Percentiles rank a stretch among this genome's conserved stretches.
These are phyloP conservation scores for Combretum micranthum DNA, from an alignment of 345 rosid genomes.

Conservation along the genomic window DNA sequence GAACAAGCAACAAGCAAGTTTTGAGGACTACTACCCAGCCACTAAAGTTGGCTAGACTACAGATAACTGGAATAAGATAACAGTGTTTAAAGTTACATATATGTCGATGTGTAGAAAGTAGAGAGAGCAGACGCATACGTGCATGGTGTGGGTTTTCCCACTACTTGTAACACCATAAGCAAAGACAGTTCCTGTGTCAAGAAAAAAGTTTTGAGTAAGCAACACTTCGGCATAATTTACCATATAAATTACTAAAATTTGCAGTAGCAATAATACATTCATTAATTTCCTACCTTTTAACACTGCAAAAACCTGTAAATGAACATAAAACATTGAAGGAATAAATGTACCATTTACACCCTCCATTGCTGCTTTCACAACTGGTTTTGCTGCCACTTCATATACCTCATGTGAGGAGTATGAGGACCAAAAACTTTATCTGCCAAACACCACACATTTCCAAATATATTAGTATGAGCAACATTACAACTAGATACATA, in stretches of 20 bases:
- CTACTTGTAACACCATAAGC: slow-evolving; percentile 99
- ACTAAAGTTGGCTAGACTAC: too few species aligned
- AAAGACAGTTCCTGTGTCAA: slow-evolving; percentile 83
- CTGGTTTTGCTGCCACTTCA: slow-evolving; percentile 93
- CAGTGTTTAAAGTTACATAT: too few species aligned
- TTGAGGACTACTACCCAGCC: too few species aligned
- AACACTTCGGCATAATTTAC: neutral
- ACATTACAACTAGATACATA: neutral
- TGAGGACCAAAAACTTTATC: slow-evolving; percentile 55
- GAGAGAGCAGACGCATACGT: slow-evolving; percentile 44
- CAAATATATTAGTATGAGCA: neutral
- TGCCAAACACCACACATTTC: neutral
- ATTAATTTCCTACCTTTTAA: neutral
- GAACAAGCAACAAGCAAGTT: too few species aligned
- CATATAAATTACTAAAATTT: neutral
- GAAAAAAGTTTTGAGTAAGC: slow-evolving; percentile 2
- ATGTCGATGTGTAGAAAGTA: neutral
- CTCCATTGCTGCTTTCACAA: slow-evolving; percentile 97
- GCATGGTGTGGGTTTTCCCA: slow-evolving; percentile 99
- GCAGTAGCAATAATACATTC: neutral
- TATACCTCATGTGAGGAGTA: slow-evolving; percentile 75
- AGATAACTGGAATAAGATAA: too few species aligned
- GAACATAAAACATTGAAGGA: neutral
- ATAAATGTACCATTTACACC: slow-evolving; percentile 94
- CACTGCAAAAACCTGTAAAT: neutral